Evolutionary conservation across 371 early-diverging fungal species (phyloP), one percentile per base, ranked within the genome.

Genomic region (Nematocida sp.): DNA sequence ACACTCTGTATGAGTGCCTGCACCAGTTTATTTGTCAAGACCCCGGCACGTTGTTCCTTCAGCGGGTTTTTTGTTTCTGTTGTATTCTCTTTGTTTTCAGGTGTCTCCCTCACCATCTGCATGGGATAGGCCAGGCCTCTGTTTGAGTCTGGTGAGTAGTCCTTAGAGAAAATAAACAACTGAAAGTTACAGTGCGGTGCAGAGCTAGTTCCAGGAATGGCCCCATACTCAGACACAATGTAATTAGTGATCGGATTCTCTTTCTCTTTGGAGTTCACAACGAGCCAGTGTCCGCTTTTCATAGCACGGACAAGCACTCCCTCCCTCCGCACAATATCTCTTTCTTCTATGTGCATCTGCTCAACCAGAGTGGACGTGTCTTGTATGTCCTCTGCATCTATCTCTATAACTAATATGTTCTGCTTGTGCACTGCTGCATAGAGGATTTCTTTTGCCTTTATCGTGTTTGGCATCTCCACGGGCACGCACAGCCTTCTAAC

Each of bases 281-380:
- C 95, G 73, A 99, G 91, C 98, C 98, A 98, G 84, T 94, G 90
- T n/a, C 98, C 98, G 61, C 94, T 91, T 42, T 92, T 89, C 83
- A 98, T 89, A 0, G 98, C 97, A 85, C 93, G 90, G 0, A 96
- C 93, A 42, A 99, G 88, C 0, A 93, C 91, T 83, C 99, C 98
- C 87, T 96, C 94, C 85, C 92, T 92, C 13, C 42, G 4, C n/a
- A 78, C 54, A 46, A 78, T 78, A 13, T 58, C 45, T 58, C 58
- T 78, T 45, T 71, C 80, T 60, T 78, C 80, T 4, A 78, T 70
- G 69, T 78, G 80, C 60, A 78, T 56, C 72, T 78, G 80, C 80
- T 78, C 80, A n/a, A 78, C 61, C 15, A 78, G 80, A 18, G 27
- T 5, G 44, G 80, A 11, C 0, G 72, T 71, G 57, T 78, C 80